These are phyloP conservation scores for Nitzschia putrida DNA, from an alignment of 108 stramenopile species.

Conservation along the genomic window DNA sequence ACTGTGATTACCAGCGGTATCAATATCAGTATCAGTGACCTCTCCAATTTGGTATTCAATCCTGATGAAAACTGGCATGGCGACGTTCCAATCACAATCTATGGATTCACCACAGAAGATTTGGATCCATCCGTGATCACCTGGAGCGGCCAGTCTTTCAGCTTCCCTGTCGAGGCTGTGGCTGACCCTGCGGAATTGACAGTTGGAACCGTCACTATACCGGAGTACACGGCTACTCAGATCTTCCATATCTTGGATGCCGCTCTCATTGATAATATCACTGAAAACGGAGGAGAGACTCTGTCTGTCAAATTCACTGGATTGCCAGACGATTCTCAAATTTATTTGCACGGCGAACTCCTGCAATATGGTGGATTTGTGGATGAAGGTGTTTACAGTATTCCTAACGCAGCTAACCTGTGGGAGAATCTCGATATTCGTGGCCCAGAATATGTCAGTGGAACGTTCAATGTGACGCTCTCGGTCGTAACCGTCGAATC, in stretches of 20 bases:
- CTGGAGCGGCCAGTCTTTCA: not conserved
- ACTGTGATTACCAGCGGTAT: not conserved
- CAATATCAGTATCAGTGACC: slow-evolving; percentile 1
- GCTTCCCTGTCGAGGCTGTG: slow-evolving; percentile 2
- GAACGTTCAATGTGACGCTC: slow-evolving; percentile 7
- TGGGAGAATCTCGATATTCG: not conserved
- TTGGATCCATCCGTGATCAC: not conserved
- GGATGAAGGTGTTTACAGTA: slow-evolving; percentile 4
- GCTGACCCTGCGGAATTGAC: slow-evolving; percentile 4
- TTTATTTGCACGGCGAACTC: not conserved
- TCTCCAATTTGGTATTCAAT: not conserved
- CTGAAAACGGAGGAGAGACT: slow-evolving; percentile 12
- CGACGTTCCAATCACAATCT: slow-evolving; percentile 2
- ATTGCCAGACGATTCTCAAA: slow-evolving; percentile 7
- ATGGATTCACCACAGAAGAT: not conserved
- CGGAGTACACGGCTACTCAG: not conserved
- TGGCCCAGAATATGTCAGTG: slow-evolving; percentile 11
- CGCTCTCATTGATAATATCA: slow-evolving; percentile 1
- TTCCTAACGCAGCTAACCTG: not conserved
- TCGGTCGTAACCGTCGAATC: not conserved
- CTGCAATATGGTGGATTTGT: not conserved
- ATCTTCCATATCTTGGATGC: not conserved
- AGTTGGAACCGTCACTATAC: not conserved
- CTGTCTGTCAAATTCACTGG: slow-evolving; percentile 3
- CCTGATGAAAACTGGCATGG: slow-evolving; percentile 16